Base-by-base conservation (phyloP, 768 basidiomycete species). In the Boletus sp. region DNA sequence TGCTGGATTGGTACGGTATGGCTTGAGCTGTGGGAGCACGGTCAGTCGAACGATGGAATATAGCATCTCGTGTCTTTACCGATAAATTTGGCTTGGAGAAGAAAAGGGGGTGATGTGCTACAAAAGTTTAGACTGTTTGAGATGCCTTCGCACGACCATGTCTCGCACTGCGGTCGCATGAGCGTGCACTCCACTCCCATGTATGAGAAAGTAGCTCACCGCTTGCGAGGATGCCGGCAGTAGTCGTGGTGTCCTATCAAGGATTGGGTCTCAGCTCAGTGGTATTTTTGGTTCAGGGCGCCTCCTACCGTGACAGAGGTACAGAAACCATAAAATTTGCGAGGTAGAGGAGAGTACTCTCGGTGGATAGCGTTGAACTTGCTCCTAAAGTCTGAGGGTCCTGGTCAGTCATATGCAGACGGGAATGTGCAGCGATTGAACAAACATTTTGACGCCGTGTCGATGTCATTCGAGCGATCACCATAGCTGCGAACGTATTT, bases 91-190 rank as follows among this genome's bases (percentile, higher is more conserved):
- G 40, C 21, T 30, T 11, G 21, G 47, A 27, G n/a, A 21, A 48
- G 41, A 32, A 44, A 33, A 32, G 14, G 21, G 11, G 17, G 13
- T 33, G 30, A 19, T 6, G 27, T 52, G 37, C 77, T 73, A 88
- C 62, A 88, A 71, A 37, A 90, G 76, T 64, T 82, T 87, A 8
- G 84, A 86, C 61, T 86, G 85, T 58, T 84, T 86, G 27, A 90
- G 76, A 62, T 90, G 86, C 61, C 88, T 83, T 42, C 88, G 83
- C 35, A 89, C 82, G 46, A 90, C 87, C 87, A 89, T 90, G 64
- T 90, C 88, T 37, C 87, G 79, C 47, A 90, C 88, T 88, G 61
- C 44, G 27, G 50, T 41, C 51, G 29, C 17, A 37, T 64, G 48
- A 58, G 45, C 11, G 55, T 4, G 39, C 33, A 27, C n/a, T 38